A percentile compares a stretch with the other conserved stretches of the same genome.
Conservation (phyloP, 1,284 basidiomycete species). For the Ustilago sp. region DNA sequence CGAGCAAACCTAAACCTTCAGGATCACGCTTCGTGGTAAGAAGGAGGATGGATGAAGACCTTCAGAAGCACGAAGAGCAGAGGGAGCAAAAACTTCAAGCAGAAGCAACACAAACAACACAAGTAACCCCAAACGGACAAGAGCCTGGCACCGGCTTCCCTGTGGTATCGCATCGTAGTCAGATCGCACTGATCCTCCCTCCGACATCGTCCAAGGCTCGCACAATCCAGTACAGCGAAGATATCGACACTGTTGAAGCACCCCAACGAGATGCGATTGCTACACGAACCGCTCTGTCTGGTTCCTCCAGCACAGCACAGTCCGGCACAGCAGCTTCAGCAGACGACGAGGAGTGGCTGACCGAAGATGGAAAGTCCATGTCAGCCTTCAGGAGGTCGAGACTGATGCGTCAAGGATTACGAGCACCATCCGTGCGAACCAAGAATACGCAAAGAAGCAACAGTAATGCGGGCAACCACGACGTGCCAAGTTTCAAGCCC, state of each 20-base stretch:
- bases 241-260: slow-evolving; percentile 33
- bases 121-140: slow-evolving; percentile 19
- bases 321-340: not conserved
- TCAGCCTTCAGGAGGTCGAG: slow-evolving; percentile 64
- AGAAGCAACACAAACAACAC: not conserved
- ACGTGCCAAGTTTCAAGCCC: slow-evolving; percentile 15
- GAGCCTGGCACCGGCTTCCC: slow-evolving; percentile 50
- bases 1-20: slow-evolving; percentile 18
- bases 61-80: slow-evolving; percentile 42
- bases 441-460: not conserved
- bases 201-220: slow-evolving; percentile 9
- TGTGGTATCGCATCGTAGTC: slow-evolving; percentile 28
- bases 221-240: slow-evolving; percentile 25
- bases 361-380: slow-evolving; percentile 58
- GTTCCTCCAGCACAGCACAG: not conserved
- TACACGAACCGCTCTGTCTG: slow-evolving; percentile 6
- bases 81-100: slow-evolving; percentile 19
- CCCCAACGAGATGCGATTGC: slow-evolving; percentile 31
- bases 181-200: slow-evolving; percentile 39
- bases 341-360: slow-evolving; percentile 54
- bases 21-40: slow-evolving; percentile 43
- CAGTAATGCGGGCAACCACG: not conserved
- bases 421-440: slow-evolving; percentile 33
- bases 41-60: slow-evolving; percentile 48
- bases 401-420: slow-evolving; percentile 43